phyloP scores from a whole-genome alignment of 352 stramenopile genomes.

The Phytophthora pinifolia region DNA sequence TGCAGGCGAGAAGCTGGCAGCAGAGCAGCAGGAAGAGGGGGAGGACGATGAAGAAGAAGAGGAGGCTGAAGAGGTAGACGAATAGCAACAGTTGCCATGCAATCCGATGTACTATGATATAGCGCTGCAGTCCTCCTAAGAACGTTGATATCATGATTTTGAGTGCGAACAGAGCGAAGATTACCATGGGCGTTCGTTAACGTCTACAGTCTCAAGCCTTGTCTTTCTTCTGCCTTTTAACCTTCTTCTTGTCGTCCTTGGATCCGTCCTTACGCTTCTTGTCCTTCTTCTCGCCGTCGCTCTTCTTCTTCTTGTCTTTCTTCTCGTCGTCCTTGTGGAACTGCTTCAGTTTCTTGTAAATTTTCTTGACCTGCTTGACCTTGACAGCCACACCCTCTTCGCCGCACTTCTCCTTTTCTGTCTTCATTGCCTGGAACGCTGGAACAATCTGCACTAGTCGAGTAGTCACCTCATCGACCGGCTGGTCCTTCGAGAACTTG shows the following conservation, averaged over 20 bases:
- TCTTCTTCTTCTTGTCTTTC: conserved; percentile 73
- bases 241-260: conserved; percentile 56
- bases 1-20: conserved; percentile 80
- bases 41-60: conserved; percentile 60
- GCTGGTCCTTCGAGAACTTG: conserved; percentile 67
- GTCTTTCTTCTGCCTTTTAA: conserved; percentile 60
- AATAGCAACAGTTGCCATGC: conserved; percentile 18
- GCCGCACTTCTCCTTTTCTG: conserved; percentile 36
- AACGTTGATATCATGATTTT: neutral
- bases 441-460: conserved; percentile 40
- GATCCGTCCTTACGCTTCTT: conserved; percentile 72
- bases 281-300: conserved; percentile 62
- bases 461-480: conserved; percentile 34
- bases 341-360: conserved; percentile 89
- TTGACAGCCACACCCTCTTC: conserved; percentile 38
- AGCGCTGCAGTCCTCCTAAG: conserved; percentile 4
- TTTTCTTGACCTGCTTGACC: conserved; percentile 71
- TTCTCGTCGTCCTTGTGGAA: conserved; percentile 68
- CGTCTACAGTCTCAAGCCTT: conserved; percentile 21
- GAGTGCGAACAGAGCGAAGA: neutral
- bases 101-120: conserved; percentile 32
- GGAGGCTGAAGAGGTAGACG: conserved; percentile 30
- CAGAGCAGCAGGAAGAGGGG: conserved; percentile 62
- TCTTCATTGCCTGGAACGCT: conserved; percentile 38
- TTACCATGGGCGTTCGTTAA: conserved; percentile 8